Percentiles rank a stretch among this genome's conserved stretches.
phyloP scores from a whole-genome alignment of 2,329 filamentous ascomycete genomes.

The Fusarium gaditjirri region DNA sequence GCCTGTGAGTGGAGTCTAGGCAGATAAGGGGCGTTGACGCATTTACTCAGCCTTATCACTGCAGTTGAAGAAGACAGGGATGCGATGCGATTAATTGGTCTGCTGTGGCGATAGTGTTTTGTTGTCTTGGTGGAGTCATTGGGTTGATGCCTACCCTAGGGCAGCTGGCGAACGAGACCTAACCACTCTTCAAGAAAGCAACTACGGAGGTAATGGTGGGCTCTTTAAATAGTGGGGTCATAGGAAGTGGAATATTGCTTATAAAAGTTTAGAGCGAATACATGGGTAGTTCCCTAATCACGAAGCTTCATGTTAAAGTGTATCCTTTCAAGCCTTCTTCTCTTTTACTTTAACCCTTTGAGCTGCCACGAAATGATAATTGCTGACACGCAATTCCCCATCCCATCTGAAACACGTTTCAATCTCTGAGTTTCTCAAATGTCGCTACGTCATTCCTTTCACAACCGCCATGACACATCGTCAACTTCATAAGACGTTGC shows the following conservation, averaged over 20 bases:
- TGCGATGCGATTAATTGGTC: neutral
- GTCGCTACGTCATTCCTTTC: neutral
- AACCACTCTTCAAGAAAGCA: rapidly evolving
- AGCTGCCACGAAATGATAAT: rapidly evolving
- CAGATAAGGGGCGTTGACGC: neutral
- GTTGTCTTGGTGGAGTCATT: neutral
- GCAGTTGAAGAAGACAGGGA: neutral
- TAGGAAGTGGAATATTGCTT: neutral
- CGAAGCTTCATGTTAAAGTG: rapidly evolving
- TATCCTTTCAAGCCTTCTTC: too few relatives aligned
- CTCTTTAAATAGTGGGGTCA: neutral
- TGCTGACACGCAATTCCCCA: too few relatives aligned
- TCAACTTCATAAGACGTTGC: neutral
- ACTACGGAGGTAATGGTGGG: neutral
- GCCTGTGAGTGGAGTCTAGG: neutral
- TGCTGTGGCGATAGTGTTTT: neutral
- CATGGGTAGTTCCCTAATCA: neutral
- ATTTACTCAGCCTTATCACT: neutral
- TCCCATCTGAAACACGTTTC: neutral
- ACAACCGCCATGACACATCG: neutral
- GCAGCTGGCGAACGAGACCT: neutral
- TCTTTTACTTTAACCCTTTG: too few relatives aligned
- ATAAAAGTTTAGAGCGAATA: rapidly evolving
- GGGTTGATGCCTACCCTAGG: conserved; percentile 2
- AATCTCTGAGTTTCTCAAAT: neutral